Conservation (phyloP, 2,329 filamentous ascomycete species). For the Aspergillus sergii region DNA sequence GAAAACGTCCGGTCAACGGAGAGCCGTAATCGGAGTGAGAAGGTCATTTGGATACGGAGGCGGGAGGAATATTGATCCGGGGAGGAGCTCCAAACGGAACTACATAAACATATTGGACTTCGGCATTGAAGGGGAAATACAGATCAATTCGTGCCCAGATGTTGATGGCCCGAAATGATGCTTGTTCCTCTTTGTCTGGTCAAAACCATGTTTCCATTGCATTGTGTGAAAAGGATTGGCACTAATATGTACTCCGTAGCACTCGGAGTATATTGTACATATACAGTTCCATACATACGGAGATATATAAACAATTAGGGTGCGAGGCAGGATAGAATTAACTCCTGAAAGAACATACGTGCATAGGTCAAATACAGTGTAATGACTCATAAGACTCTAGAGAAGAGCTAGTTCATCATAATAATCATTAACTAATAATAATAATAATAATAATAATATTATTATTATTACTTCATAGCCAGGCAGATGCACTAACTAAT, state of each 20-base stretch:
- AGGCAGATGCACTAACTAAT: neutral
- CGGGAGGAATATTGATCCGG: slow-evolving; percentile 1
- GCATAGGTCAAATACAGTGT: neutral
- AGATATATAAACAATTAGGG: neutral
- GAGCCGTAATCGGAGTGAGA: slow-evolving; percentile 34
- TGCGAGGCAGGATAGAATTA: neutral
- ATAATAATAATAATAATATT: neutral
- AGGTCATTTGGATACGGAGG: slow-evolving; percentile 23
- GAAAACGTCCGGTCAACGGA: slow-evolving; percentile 14
- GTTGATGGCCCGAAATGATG: neutral
- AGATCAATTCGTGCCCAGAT: neutral
- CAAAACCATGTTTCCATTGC: neutral
- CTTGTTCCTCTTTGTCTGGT: neutral
- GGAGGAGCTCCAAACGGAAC: neutral
- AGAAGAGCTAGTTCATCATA: too few species aligned
- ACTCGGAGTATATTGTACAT: neutral
- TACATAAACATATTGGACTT: too few species aligned
- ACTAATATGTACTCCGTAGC: neutral
- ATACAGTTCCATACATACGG: neutral
- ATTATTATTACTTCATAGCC: neutral
- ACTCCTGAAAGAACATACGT: neutral
- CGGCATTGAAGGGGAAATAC: neutral
- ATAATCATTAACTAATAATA: neutral
- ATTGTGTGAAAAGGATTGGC: neutral
- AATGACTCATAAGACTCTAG: too few species aligned